Evolutionary conservation across 2,329 filamentous ascomycete species (phyloP), one percentile per base, ranked within the genome.

Genomic region (Colletotrichum sp.): DNA sequence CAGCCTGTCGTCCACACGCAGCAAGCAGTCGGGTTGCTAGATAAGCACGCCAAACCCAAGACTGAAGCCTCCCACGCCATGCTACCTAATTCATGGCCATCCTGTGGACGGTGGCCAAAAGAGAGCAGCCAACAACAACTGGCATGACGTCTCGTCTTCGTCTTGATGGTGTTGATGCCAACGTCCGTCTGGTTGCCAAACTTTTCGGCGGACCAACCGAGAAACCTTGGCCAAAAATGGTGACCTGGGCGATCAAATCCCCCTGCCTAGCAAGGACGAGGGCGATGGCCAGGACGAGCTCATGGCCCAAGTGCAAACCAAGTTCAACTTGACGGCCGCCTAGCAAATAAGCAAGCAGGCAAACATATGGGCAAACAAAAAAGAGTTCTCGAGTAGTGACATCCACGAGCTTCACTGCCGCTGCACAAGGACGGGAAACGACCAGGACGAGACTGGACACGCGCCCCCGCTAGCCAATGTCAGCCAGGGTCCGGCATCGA

Each of bases 141-240:
- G 28, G 58, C 58, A n/a, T 61, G 24, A 52, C 43, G 43, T 52
- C 43, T 52, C 43, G 43, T 52, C 43, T 52, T 52, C 43, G 43
- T 16, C 28, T 24, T 67, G 64, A 52, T 32, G 26, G 43, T 70
- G 36, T 26, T 36, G 48, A 70, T 59, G 36, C 55, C 38, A 59
- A 48, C 36, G 28, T 55, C 36, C 34, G 14, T 34, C 43, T 34
- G 43, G 14, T 26, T 32, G 56, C 38, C 69, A 73, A 68, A 63
- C 38, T 68, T 73, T 66, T 68, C 69, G 62, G 43, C 73, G n/a
- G 28, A 56, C 43, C 32, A 73, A 68, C 69, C 73, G 69, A 72
- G 55, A 69, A 68, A 67, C 69, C 69, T 73, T 73, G 63, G 34
- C 43, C 32, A 18, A 56, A 34, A 43, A 68, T 26, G 69, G 63